Base-by-base conservation (phyloP, 192 early-diverging fungal genomes). In the Coemansia sp. region DNA sequence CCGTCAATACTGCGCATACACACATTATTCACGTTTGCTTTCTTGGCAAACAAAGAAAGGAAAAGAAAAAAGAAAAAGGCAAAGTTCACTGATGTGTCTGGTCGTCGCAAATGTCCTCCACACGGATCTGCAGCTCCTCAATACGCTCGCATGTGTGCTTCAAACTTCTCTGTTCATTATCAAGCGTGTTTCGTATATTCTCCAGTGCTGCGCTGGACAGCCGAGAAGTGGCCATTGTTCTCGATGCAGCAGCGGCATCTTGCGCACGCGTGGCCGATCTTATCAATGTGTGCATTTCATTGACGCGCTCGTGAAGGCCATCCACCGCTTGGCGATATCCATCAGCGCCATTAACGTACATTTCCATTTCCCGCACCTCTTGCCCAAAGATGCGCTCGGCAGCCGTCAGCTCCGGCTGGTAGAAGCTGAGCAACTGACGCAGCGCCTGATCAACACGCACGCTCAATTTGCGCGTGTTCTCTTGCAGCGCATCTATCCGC, bases 341-440 rank as follows among this genome's bases (percentile, higher is more conserved):
- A 3, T 66, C 69, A 41, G 63, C 21, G 19, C 81, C 77, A 56
- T 67, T 71, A 18, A 83, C 51, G 10, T 26, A 49, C n/a, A 15
- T 36, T 10, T 66, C 63, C 61, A 78, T 69, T n/a, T 42, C 68
- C 11, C 77, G 64, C 49, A 83, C 67, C 21, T 75, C 72, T 5
- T 62, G 60, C 16, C 63, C 61, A 68, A 78, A 73, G 22, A 41
- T 68, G 8, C 59, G 69, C 72, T 93, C 91, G 22, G 83, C 76
- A 6, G 80, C 62, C 5, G 85, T 86, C 67, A 91, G 69, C 32
- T 83, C 85, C 8, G 88, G 90, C 63, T 90, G 87, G 48, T 78
- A 81, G 15, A 76, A 74, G 46, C 86, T 86, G 51, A 88, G 85
- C 39, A 91, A 59, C 65, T 88, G 85, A 36, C 87, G 87, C 58